phyloP scores from a whole-genome alignment of 495 filamentous ascomycete species.

The Xylaria flabelliformis region DNA sequence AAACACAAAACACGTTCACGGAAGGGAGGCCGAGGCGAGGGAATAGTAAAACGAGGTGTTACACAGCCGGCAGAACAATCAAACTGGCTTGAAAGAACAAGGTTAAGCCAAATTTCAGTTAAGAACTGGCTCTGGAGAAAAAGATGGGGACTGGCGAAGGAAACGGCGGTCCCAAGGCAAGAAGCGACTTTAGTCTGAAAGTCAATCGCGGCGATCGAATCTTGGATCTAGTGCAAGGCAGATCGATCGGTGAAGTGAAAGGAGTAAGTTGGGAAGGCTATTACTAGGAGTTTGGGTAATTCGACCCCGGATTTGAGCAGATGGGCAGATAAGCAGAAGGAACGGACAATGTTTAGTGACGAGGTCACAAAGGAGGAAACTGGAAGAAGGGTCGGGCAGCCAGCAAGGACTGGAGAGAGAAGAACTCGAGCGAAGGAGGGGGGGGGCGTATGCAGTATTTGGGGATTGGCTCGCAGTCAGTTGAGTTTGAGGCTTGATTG shows the following conservation, averaged over 20 bases:
- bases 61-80: slow-evolving; percentile 30
- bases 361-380: slow-evolving; percentile 36
- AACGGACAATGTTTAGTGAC: slow-evolving; percentile 27
- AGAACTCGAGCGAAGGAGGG: slow-evolving; percentile 25
- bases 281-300: slow-evolving; percentile 27
- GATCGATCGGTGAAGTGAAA: slow-evolving; percentile 30
- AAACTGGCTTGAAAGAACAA: slow-evolving; percentile 23
- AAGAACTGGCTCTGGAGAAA: slow-evolving; percentile 38
- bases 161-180: slow-evolving; percentile 29
- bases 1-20: slow-evolving; percentile 24
- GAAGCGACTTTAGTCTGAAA: slow-evolving; percentile 23
- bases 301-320: slow-evolving; percentile 16
- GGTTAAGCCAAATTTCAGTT: slow-evolving; percentile 40
- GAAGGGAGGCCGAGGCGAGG: slow-evolving; percentile 17
- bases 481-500: slow-evolving; percentile 24
- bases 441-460: slow-evolving; percentile 30
- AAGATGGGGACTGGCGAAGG: slow-evolving; percentile 5
- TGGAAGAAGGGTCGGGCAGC: slow-evolving; percentile 27
- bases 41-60: slow-evolving; percentile 31
- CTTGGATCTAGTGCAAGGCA: slow-evolving; percentile 3
- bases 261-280: slow-evolving; percentile 5
- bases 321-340: slow-evolving; percentile 11
- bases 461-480: slow-evolving; percentile 34
- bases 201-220: slow-evolving; percentile 28
- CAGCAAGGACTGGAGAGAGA: slow-evolving; percentile 29